A percentile compares a stretch with the other conserved stretches of the same genome.
These are phyloP conservation scores for Flagelloscypha sp. DNA, from an alignment of 768 basidiomycete species.

Conservation along the genomic window DNA sequence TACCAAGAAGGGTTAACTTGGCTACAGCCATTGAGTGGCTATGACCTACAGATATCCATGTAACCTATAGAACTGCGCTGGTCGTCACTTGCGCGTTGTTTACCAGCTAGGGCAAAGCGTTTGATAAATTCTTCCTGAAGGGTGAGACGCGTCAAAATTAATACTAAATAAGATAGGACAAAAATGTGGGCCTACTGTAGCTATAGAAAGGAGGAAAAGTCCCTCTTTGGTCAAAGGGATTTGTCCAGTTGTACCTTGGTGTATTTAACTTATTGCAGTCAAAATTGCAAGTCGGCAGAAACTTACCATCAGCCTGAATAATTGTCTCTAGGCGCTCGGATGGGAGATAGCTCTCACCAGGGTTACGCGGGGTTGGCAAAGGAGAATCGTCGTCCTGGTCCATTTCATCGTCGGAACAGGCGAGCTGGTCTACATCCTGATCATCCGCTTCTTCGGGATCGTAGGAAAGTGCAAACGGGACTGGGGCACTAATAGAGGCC, in stretches of 20 bases:
- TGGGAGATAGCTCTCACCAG: constrained; percentile 64
- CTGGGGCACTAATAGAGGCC: too few relatives aligned
- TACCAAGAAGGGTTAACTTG: constrained; percentile 16
- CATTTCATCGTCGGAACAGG: too few relatives aligned
- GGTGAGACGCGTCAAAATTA: constrained; percentile 3
- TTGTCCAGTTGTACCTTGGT: constrained; percentile 46
- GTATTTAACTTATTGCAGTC: constrained; percentile 6
- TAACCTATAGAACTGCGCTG: constrained; percentile 56
- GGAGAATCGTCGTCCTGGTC: too few relatives aligned
- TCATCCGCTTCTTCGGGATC: too few relatives aligned
- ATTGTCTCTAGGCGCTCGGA: constrained; percentile 64
- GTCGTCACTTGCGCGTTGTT: constrained; percentile 53
- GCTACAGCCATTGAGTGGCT: constrained; percentile 9
- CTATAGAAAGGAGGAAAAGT: constrained; percentile 63
- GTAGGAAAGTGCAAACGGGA: too few relatives aligned
- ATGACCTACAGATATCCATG: constrained; percentile 61
- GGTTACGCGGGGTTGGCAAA: too few relatives aligned
- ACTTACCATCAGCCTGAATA: constrained; percentile 67
- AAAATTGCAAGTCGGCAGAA: not conserved
- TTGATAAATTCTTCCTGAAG: constrained; percentile 81
- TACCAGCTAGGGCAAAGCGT: constrained; percentile 60
- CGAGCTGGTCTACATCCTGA: too few relatives aligned
- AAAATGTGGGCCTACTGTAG: constrained; percentile 45
- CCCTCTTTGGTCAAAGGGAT: constrained; percentile 72
- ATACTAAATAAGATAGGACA: constrained; percentile 1